Evolutionary conservation across 1,139 yeast species (phyloP).

Genomic region (Wickerhamomyces sp.): DNA sequence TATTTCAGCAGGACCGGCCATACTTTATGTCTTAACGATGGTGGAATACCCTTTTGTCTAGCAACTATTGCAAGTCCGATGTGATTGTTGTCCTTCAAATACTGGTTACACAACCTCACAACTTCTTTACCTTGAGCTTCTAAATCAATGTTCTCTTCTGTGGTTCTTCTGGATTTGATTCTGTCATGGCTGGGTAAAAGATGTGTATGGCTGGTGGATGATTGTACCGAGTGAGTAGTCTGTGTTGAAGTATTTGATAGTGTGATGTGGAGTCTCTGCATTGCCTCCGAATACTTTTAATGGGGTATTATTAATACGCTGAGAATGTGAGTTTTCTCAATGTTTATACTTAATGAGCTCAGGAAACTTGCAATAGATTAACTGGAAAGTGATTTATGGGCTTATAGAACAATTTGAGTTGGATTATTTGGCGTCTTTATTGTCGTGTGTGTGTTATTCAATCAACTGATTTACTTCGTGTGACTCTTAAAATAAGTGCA

Average conservation of each 20-base stretch:
- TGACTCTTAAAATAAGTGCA: not conserved
- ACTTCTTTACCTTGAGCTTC: slow-evolving; percentile 1
- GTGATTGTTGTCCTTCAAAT: slow-evolving; percentile 30
- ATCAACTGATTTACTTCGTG: not conserved
- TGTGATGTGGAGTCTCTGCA: not conserved
- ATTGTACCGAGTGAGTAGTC: not conserved
- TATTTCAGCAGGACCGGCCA: slow-evolving; percentile 83
- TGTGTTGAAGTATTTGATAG: not conserved
- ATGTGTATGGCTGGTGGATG: slow-evolving; percentile 1
- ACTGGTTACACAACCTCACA: slow-evolving; percentile 11
- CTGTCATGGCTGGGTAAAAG: not conserved
- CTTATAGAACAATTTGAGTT: not conserved
- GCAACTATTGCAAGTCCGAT: slow-evolving; percentile 65
- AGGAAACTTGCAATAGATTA: too few species aligned
- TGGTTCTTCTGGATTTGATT: slow-evolving; percentile 1
- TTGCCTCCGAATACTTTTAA: not conserved
- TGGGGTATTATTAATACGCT: not conserved
- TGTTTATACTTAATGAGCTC: too few species aligned
- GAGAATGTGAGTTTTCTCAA: too few species aligned
- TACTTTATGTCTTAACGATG: slow-evolving; percentile 66
- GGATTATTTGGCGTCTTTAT: not conserved
- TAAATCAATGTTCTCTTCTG: slow-evolving; percentile 1
- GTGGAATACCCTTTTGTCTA: slow-evolving; percentile 83
- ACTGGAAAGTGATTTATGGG: not conserved
- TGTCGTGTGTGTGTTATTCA: not conserved